These are phyloP conservation scores for Candida endomychidarum DNA, from an alignment of 805 yeast genomes.

Conservation along the genomic window DNA sequence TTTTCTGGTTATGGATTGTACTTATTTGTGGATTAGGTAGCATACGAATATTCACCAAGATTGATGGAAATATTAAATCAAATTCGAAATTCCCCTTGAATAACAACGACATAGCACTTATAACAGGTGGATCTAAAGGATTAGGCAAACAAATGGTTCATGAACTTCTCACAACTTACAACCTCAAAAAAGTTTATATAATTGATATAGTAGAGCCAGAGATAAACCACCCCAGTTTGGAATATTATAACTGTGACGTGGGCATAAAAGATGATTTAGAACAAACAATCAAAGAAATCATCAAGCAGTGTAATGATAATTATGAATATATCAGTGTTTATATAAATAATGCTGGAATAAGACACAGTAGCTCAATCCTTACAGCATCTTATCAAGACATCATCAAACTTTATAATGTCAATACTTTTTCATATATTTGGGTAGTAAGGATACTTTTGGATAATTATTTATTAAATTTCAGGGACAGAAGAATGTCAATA, in stretches of 20 bases:
- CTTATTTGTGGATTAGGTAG: too few species aligned
- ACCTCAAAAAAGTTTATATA: conserved; percentile 16
- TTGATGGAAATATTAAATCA: conserved; percentile 2
- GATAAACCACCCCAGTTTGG: conserved; percentile 1
- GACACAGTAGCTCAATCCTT: conserved; percentile 32
- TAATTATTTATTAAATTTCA: not conserved
- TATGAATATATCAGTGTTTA: conserved; percentile 23
- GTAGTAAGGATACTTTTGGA: conserved; percentile 21
- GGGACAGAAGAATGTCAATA: conserved; percentile 18
- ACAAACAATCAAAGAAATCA: conserved; percentile 20
- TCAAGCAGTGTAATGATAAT: conserved; percentile 18
- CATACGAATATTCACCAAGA: not conserved
- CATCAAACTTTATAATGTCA: conserved; percentile 27
- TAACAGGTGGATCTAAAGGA: conserved; percentile 55
- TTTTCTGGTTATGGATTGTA: too few species aligned
- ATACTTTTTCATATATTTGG: conserved; percentile 32
- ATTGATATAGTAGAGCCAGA: conserved; percentile 13
- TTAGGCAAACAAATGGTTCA: conserved; percentile 45
- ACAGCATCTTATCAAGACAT: conserved; percentile 23
- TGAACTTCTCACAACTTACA: conserved; percentile 21
- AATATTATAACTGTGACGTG: conserved; percentile 27
- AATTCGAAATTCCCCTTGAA: not conserved
- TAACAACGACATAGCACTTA: conserved; percentile 27
- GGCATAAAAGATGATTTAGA: conserved; percentile 18
- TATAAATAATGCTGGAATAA: conserved; percentile 51